Percentiles rank a stretch among this genome's conserved stretches.
These are phyloP conservation scores for Leucaena leucocephala DNA, from an alignment of 306 rosid genomes.

Conservation along the genomic window DNA sequence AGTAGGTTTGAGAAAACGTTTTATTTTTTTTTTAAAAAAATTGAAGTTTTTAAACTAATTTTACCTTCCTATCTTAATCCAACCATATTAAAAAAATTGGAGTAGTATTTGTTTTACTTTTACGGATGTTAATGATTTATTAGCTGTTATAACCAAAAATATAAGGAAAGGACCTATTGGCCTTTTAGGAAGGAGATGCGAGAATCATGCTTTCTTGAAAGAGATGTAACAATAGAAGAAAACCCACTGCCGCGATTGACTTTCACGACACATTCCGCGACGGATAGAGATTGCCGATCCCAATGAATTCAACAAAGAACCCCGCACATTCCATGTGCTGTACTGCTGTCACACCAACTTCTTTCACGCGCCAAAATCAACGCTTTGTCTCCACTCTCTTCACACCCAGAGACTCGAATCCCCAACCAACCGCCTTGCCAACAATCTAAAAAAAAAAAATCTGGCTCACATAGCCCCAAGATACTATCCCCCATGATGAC, in stretches of 20 bases:
- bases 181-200: not conserved
- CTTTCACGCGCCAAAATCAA: not conserved
- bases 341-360: not conserved
- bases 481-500: constrained; percentile 61
- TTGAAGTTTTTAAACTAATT: too few relatives aligned
- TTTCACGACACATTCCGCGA: not conserved
- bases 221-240: not conserved
- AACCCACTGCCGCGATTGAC: constrained; percentile 20
- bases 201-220: not conserved
- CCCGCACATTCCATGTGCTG: not conserved
- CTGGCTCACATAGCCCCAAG: constrained; percentile 60
- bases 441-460: constrained; percentile 65
- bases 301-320: not conserved
- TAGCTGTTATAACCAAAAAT: not conserved
- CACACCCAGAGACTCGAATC: not conserved
- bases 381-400: not conserved
- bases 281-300: not conserved
- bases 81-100: not conserved
- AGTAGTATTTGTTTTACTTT: not conserved
- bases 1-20: too few relatives aligned
- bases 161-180: not conserved
- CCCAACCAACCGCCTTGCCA: not conserved
- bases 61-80: not conserved
- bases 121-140: not conserved
- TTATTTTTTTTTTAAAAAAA: too few relatives aligned